A percentile compares a stretch with the other conserved stretches of the same genome.
phyloP scores from a whole-genome alignment of 1,139 yeast species.

The Meyerozyma athensensis region DNA sequence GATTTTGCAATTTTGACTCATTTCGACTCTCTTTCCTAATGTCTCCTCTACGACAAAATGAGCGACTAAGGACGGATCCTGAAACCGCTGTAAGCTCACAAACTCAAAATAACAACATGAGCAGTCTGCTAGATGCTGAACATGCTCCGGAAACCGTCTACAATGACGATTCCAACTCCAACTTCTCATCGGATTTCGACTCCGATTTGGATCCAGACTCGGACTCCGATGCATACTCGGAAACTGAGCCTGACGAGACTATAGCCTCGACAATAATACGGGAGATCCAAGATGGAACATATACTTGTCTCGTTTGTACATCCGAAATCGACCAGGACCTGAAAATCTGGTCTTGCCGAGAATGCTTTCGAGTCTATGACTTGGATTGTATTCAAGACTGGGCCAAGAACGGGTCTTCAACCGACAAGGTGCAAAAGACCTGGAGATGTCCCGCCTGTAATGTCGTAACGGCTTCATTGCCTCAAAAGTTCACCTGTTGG shows the following conservation, averaged over 20 bases:
- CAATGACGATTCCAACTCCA: background rate
- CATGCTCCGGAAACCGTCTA: background rate
- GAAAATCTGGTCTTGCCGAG: slow-evolving; percentile 67
- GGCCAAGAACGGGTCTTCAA: slow-evolving; percentile 73
- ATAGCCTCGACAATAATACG: slow-evolving; percentile 36
- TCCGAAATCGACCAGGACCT: slow-evolving; percentile 69
- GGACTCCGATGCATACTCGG: slow-evolving; percentile 9
- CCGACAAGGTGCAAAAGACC: slow-evolving; percentile 40
- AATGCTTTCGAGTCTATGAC: slow-evolving; percentile 77
- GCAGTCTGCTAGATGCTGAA: background rate
- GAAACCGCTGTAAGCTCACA: background rate
- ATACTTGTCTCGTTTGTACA: slow-evolving; percentile 80
- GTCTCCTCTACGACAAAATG: background rate
- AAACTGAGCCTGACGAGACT: slow-evolving; percentile 20
- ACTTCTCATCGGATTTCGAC: background rate
- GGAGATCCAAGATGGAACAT: slow-evolving; percentile 65
- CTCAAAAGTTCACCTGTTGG: slow-evolving; percentile 77
- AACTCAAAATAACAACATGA: background rate
- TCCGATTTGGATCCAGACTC: slow-evolving; percentile 5
- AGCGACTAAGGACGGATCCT: background rate
- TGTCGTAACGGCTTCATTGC: slow-evolving; percentile 46
- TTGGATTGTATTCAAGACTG: slow-evolving; percentile 75
- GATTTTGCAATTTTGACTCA: background rate
- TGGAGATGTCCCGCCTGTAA: slow-evolving; percentile 95
- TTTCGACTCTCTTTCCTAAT: background rate